Evolutionary conservation across 345 rosid genomes (phyloP), one percentile per base, ranked within the genome.

Genomic region (Atalantia buxifolia): DNA sequence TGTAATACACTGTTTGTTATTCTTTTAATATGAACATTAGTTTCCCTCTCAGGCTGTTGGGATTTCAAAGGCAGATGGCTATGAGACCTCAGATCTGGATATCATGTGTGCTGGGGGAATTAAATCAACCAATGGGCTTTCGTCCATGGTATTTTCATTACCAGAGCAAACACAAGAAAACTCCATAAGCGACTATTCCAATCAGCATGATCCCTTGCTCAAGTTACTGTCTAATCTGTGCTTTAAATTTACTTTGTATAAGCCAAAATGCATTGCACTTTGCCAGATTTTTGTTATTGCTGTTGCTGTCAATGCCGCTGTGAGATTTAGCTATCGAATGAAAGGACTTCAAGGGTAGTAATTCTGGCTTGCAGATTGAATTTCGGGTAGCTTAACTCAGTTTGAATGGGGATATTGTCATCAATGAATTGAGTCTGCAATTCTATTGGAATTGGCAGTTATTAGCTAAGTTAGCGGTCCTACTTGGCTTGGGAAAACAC

Each of bases 41-140:
- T 55, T 78, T 81, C 69, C 55, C 61, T 66, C 22, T 70, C 87
- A 95, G 99, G 94, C 95, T 81, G 88, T 82, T 75, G 99, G 90
- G 87, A 84, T 93, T 79, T 89, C 91, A 50, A 92, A 82, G 83
- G 57, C 88, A 76, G 91, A n/a, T n/a, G n/a, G 86, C 74, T 96
- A 92, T 42, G 86, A 84, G 78, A 97, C 98, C 61, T 88, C 97
- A 31, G 92, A 96, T 27, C 83, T 86, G 88, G 99, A 96, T 84
- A 88, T 93, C 79, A 77, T 96, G 79, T 90, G 91, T 76, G 89
- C 95, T 40, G 95, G 93, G 80, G 97, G 94, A 76, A 83, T 89
- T 19, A 68, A 90, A 27, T 82, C 92, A 67, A 88, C 91, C 81
- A 90, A 87, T 19, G 89, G 95, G 66, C 91, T 90, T 74, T 90